phyloP scores from a whole-genome alignment of 495 filamentous ascomycete species.

The Lichenothelia convexa region DNA sequence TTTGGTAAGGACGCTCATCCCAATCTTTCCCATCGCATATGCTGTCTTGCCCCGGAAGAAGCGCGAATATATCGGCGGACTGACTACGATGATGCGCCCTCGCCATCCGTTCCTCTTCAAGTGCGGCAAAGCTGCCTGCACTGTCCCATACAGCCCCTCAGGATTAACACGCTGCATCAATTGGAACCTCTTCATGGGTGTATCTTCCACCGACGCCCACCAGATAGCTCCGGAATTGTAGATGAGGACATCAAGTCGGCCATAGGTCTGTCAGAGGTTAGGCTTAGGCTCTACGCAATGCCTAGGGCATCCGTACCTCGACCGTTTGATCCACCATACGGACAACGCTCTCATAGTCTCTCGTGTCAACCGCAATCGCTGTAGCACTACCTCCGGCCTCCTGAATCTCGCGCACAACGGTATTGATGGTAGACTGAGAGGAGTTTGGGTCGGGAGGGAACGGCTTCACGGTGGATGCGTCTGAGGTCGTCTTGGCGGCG shows the following conservation, averaged over 20 bases:
- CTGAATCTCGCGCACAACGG: slow-evolving; percentile 61
- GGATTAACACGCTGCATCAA: slow-evolving; percentile 71
- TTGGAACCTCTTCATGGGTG: slow-evolving; percentile 55
- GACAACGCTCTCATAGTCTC: slow-evolving; percentile 43
- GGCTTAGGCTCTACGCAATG: background rate
- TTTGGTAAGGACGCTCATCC: slow-evolving; percentile 65
- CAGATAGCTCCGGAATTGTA: slow-evolving; percentile 81
- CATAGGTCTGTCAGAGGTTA: slow-evolving; percentile 24
- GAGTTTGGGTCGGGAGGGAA: slow-evolving; percentile 81
- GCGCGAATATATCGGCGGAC: slow-evolving; percentile 66
- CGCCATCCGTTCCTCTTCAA: slow-evolving; percentile 34
- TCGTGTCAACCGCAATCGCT: slow-evolving; percentile 52
- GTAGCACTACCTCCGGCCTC: slow-evolving; percentile 45
- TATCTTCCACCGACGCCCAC: slow-evolving; percentile 51
- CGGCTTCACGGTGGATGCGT: slow-evolving; percentile 32
- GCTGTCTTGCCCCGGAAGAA: slow-evolving; percentile 78
- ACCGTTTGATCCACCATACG: slow-evolving; percentile 42
- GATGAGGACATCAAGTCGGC: slow-evolving; percentile 50
- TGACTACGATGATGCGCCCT: slow-evolving; percentile 60
- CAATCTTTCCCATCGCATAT: slow-evolving; percentile 76
- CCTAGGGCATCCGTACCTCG: slow-evolving; percentile 17
- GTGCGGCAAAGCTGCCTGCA: slow-evolving; percentile 49
- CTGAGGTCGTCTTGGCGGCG: slow-evolving; percentile 59
- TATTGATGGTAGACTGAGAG: slow-evolving; percentile 57
- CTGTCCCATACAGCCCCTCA: slow-evolving; percentile 50